phyloP scores from a whole-genome alignment of 2,329 filamentous ascomycete genomes.

The Septoria linicola region DNA sequence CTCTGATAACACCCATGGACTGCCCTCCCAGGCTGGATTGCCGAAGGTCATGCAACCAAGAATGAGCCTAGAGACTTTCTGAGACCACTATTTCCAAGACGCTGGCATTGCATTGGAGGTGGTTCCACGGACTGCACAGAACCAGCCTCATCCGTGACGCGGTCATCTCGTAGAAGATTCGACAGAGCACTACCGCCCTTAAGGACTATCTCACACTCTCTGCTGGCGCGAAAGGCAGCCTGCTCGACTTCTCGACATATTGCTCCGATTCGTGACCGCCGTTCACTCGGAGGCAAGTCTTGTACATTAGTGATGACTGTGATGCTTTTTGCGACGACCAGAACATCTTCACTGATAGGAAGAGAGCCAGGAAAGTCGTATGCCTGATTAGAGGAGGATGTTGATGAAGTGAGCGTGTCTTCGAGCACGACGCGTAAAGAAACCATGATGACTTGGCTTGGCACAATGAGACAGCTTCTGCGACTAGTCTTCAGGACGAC shows the following conservation, averaged over 20 bases:
- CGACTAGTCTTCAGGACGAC: background rate
- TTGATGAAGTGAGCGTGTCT: background rate
- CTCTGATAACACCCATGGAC: constrained; percentile 38
- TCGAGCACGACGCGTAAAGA: background rate
- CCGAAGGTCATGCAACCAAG: constrained; percentile 34
- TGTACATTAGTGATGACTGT: background rate
- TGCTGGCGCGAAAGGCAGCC: constrained; percentile 44
- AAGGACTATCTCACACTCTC: constrained; percentile 55
- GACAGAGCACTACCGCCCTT: constrained; percentile 58
- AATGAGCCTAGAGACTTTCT: constrained; percentile 40
- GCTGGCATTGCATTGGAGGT: constrained; percentile 20
- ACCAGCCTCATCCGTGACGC: constrained; percentile 44
- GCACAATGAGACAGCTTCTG: too few relatives aligned
- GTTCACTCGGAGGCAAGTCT: constrained; percentile 52
- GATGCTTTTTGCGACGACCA: background rate
- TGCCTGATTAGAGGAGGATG: too few relatives aligned
- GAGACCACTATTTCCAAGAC: constrained; percentile 43
- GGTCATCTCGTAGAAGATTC: constrained; percentile 57
- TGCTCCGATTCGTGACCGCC: constrained; percentile 48
- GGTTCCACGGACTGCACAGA: constrained; percentile 32
- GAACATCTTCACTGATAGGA: background rate
- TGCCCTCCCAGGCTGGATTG: constrained; percentile 25
- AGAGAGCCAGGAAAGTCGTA: background rate
- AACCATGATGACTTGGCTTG: too few relatives aligned
- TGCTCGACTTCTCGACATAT: constrained; percentile 53